Evolutionary conservation across 78 protist species (phyloP), one percentile per base, ranked within the genome.

Genomic region (Dictyostelium intermedium): DNA sequence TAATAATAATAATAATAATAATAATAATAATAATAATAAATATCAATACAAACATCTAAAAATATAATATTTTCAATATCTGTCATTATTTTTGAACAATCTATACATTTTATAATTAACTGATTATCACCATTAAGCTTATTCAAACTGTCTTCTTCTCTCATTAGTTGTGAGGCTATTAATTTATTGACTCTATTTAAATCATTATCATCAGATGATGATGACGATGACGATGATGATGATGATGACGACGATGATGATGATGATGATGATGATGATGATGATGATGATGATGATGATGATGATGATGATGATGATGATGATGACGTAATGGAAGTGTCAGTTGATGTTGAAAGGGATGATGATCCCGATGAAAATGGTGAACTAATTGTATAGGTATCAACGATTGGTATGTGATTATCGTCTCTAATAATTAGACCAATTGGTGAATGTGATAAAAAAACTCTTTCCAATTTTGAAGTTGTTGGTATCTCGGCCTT

Each of bases 1-100:
- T 34, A 20, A 66, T n/a, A 37, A 66, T n/a, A 25, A 30, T 72
- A 25, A 66, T n/a, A 18, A 60, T 50, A 7, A 16, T 13, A 13
- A 79, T 39, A 20, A n/a, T 50, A 3, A 35, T 69, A 10, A 27
- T 83, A 14, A 37, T 30, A 34, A 18, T 39, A 4, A 20, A 14
- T 37, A 18, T 20, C 0, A 27, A n/a, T 25, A 78, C 85, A 56
- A 63, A 89, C 94, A 80, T 89, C 94, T 63, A 80, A 80, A 80
- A 80, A 89, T 43, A 80, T 35, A 8, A 89, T 37, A 23, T 80
- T 35, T 35, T 80, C 87, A 43, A 79, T 45, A 30, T 20, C 43
- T 5, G 45, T 18, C 16, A 14, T 14, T 37, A 35, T 72, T 34
- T 78, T 80, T 63, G 13, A 47, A 80, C 94, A 89, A 8, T 80